A percentile compares a stretch with the other conserved stretches of the same genome.
Conservation (phyloP, 1,139 yeast species). For the Lodderomyces oxycetoniae region DNA sequence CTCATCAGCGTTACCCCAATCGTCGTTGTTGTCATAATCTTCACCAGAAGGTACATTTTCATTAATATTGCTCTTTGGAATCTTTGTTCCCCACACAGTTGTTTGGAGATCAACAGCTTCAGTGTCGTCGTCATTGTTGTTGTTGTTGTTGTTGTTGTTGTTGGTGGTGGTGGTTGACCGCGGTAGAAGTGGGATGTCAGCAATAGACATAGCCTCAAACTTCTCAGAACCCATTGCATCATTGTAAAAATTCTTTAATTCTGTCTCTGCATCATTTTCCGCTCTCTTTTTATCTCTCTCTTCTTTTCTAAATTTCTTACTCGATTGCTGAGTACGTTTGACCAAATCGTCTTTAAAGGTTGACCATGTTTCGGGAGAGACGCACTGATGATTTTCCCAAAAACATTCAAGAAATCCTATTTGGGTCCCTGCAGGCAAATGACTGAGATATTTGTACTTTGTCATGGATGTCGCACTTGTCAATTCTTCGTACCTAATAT, state of each 20-base stretch:
- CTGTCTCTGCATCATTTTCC: constrained; percentile 56
- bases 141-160: constrained; percentile 1
- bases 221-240: constrained; percentile 43
- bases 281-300: constrained; percentile 61
- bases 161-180: constrained; percentile 10
- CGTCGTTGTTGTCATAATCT: constrained; percentile 30
- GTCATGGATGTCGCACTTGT: constrained; percentile 49
- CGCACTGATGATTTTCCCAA: constrained; percentile 53
- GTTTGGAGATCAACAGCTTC: constrained; percentile 24
- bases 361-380: constrained; percentile 48
- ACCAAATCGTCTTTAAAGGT: constrained; percentile 56
- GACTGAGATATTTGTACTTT: constrained; percentile 70
- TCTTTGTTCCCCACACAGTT: constrained; percentile 61
- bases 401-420: constrained; percentile 81
- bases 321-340: constrained; percentile 53
- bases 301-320: constrained; percentile 55
- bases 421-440: constrained; percentile 80
- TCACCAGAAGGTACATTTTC: constrained; percentile 2
- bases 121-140: constrained; percentile 1
- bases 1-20: constrained; percentile 43
- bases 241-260: constrained; percentile 52
- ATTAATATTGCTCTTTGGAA: constrained; percentile 36
- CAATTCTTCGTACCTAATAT: constrained; percentile 61
- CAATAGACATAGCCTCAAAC: constrained; percentile 31
- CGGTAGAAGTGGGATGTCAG: constrained; percentile 16